Evolutionary conservation across 306 rosid species (phyloP).

Genomic region (Coriaria nepalensis): DNA sequence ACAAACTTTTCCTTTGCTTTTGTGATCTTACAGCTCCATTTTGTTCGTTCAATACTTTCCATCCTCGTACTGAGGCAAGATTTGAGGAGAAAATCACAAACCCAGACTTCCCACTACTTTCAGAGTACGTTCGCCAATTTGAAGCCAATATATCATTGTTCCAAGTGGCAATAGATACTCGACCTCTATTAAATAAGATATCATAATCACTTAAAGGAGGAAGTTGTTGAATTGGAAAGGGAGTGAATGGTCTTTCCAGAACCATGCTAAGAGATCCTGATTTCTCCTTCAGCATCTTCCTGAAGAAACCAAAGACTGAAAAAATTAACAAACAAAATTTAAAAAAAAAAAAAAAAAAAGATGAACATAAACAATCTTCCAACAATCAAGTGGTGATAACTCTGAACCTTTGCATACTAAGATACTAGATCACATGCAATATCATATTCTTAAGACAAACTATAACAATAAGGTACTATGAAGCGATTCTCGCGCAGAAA

Average conservation of each 20-base stretch:
- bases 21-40: constrained; percentile 35
- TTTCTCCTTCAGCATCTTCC: constrained; percentile 52
- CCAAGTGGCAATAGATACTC: constrained; percentile 76
- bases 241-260: constrained; percentile 42
- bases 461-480: neutral
- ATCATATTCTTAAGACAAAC: neutral
- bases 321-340: constrained; percentile 41
- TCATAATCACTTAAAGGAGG: constrained; percentile 46
- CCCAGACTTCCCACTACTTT: constrained; percentile 50
- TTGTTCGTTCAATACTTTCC: constrained; percentile 36
- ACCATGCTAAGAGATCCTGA: constrained; percentile 36
- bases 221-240: constrained; percentile 41
- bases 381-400: constrained; percentile 10
- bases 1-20: constrained; percentile 27
- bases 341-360: constrained; percentile 38
- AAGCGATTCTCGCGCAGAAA: neutral
- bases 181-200: constrained; percentile 59
- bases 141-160: constrained; percentile 49
- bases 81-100: constrained; percentile 59
- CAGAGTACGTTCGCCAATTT: constrained; percentile 42
- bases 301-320: constrained; percentile 54
- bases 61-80: constrained; percentile 50
- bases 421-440: neutral
- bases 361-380: constrained; percentile 34
- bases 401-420: neutral